These are phyloP conservation scores for Claviceps purpurea DNA, from an alignment of 2,329 filamentous ascomycete species.

Conservation along the genomic window DNA sequence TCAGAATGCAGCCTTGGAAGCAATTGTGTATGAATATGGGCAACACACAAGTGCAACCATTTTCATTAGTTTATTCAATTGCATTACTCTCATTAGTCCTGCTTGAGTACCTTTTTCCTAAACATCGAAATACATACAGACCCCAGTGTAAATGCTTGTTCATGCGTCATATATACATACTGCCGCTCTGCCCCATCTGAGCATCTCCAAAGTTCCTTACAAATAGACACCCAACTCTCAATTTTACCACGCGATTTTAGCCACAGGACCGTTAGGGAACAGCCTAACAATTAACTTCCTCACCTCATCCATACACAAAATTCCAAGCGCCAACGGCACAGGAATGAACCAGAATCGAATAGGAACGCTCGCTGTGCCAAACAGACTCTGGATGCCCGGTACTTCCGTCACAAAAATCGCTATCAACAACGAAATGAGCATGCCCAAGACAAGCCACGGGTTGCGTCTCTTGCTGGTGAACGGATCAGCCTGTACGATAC, in stretches of 20 bases:
- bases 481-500: constrained; percentile 37
- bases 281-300: constrained; percentile 34
- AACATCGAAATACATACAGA: no score
- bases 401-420: constrained; percentile 41
- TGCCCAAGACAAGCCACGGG: constrained; percentile 32
- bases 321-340: constrained; percentile 33
- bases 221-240: background rate
- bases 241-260: constrained; percentile 35
- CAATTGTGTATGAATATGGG: no score
- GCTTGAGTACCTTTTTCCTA: no score
- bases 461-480: constrained; percentile 33
- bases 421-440: constrained; percentile 33
- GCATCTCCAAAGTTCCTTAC: background rate
- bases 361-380: constrained; percentile 34
- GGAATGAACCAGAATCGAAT: constrained; percentile 40
- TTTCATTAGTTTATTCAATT: no score
- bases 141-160: no score
- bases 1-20: no score
- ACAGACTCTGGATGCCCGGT: constrained; percentile 33
- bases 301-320: constrained; percentile 38
- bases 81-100: no score
- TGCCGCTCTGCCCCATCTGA: background rate
- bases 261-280: constrained; percentile 30
- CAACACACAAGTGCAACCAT: no score
- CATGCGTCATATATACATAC: background rate